Evolutionary conservation across 805 yeast genomes (phyloP).

Genomic region (Metschnikowia drakensbergensis): DNA sequence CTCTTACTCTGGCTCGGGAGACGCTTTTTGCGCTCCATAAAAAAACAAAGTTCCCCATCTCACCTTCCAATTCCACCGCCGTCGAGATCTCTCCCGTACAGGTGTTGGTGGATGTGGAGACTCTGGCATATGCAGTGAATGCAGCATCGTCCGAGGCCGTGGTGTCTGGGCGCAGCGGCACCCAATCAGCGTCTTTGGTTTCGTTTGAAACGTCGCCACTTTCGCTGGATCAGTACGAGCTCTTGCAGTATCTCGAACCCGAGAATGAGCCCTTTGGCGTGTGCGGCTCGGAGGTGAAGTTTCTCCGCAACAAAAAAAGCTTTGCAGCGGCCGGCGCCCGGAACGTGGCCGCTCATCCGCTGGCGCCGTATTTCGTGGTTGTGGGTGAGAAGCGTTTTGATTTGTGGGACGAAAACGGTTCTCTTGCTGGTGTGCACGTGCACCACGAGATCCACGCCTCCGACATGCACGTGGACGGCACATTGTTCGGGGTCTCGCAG

Average conservation of each 20-base stretch:
- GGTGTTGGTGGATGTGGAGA: neutral
- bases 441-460: conserved; percentile 18
- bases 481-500: conserved; percentile 34
- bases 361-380: conserved; percentile 15
- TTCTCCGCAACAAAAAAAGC: conserved; percentile 1
- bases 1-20: conserved; percentile 24
- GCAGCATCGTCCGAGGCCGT: conserved; percentile 2
- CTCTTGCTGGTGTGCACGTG: conserved; percentile 10
- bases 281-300: conserved; percentile 5
- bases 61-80: conserved; percentile 16
- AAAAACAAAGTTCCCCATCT: conserved; percentile 25
- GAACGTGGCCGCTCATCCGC: conserved; percentile 13
- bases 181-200: neutral
- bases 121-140: conserved; percentile 8
- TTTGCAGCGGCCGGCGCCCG: neutral
- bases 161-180: neutral
- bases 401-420: conserved; percentile 7
- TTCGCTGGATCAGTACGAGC: neutral
- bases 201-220: neutral
- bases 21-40: conserved; percentile 36
- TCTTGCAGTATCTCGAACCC: neutral
- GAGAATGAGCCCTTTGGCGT: conserved; percentile 8
- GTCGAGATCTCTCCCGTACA: conserved; percentile 12
- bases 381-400: conserved; percentile 12
- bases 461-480: conserved; percentile 48